These are phyloP conservation scores for bread wheat (Triticum aestivum) DNA, from an alignment of 176 grass and related monocot genomes.

Conservation along the genomic window DNA sequence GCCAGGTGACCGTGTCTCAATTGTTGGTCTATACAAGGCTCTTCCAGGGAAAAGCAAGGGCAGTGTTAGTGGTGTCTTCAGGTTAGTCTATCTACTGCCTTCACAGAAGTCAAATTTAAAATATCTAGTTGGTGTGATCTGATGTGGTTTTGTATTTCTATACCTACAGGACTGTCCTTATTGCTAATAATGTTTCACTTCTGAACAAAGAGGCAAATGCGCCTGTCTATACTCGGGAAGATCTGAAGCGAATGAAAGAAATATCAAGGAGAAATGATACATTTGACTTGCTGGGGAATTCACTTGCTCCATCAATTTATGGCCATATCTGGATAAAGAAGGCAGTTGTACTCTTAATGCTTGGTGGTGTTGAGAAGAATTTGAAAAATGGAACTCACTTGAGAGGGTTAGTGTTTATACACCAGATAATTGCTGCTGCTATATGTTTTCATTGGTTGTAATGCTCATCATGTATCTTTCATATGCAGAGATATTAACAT, in stretches of 20 bases:
- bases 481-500: slow-evolving; percentile 93
- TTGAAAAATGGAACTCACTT: slow-evolving; percentile 98
- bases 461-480: slow-evolving; percentile 13
- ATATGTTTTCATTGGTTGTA: background rate
- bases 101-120: background rate
- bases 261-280: slow-evolving; percentile 80
- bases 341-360: slow-evolving; percentile 92
- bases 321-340: slow-evolving; percentile 97
- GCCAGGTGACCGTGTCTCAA: slow-evolving; percentile 94
- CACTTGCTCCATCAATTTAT: slow-evolving; percentile 95
- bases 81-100: slow-evolving; percentile 41
- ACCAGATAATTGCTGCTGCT: slow-evolving; percentile 1
- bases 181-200: slow-evolving; percentile 89
- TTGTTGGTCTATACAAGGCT: slow-evolving; percentile 94
- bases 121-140: background rate
- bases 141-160: slow-evolving; percentile 29
- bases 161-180: slow-evolving; percentile 81
- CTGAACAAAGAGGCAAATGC: slow-evolving; percentile 98
- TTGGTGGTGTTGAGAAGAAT: slow-evolving; percentile 96
- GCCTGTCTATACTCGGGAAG: slow-evolving; percentile 76
- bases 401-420: slow-evolving; percentile 69
- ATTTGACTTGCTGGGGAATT: slow-evolving; percentile 86
- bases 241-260: slow-evolving; percentile 90
- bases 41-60: slow-evolving; percentile 98
- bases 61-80: slow-evolving; percentile 97